These are phyloP conservation scores for Boletus coccyginus DNA, from an alignment of 768 basidiomycete species.

Conservation along the genomic window DNA sequence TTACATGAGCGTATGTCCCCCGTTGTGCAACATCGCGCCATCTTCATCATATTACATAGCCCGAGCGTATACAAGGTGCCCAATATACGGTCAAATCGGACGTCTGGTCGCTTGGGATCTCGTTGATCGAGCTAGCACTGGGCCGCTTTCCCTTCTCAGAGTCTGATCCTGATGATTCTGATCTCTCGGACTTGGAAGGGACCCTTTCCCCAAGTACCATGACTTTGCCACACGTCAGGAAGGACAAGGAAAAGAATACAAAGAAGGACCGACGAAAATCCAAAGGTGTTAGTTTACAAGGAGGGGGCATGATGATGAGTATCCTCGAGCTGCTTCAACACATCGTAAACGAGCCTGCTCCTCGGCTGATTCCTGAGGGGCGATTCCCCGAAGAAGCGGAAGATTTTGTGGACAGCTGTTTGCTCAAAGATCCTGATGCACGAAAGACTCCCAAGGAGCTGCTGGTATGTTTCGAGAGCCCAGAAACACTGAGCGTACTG, in stretches of 20 bases:
- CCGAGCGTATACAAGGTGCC: conserved; percentile 98
- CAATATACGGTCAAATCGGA: conserved; percentile 99
- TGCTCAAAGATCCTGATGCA: conserved; percentile 84
- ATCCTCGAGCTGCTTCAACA: conserved; percentile 96
- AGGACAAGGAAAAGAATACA: conserved; percentile 41
- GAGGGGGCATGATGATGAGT: conserved; percentile 96
- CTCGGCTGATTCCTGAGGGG: conserved; percentile 73
- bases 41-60: conserved; percentile 49
- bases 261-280: conserved; percentile 87
- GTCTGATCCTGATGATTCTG: conserved; percentile 71
- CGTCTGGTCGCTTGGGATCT: conserved; percentile 98
- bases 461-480: conserved; percentile 42
- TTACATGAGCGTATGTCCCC: conserved; percentile 90
- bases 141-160: conserved; percentile 97
- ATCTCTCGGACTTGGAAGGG: conserved; percentile 73
- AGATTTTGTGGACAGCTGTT: conserved; percentile 83
- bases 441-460: conserved; percentile 88
- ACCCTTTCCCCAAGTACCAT: conserved; percentile 72
- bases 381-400: conserved; percentile 74
- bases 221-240: conserved; percentile 36
- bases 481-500: neutral
- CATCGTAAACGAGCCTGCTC: conserved; percentile 98
- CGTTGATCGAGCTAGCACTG: conserved; percentile 93
- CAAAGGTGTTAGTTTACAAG: conserved; percentile 89
- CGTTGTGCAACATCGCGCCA: conserved; percentile 9